These are phyloP conservation scores for Cladosporium sp. DNA, from an alignment of 2,329 filamentous ascomycete genomes.

Conservation along the genomic window DNA sequence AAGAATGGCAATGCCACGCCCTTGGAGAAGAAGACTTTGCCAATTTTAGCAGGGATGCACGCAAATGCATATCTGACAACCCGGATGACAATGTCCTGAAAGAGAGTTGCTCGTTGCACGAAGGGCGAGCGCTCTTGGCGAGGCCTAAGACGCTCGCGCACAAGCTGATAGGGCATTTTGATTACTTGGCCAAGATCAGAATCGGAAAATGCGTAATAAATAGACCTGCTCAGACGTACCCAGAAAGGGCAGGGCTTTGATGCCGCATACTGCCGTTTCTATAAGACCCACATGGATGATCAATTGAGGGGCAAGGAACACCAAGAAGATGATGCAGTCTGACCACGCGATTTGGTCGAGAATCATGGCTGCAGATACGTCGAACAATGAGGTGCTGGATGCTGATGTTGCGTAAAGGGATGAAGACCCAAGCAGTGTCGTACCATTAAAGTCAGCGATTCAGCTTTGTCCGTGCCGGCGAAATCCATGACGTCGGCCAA, in stretches of 20 bases:
- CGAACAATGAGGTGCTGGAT: background rate
- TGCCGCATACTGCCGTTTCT: constrained; percentile 56
- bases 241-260: constrained; percentile 69
- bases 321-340: constrained; percentile 71
- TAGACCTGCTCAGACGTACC: constrained; percentile 46
- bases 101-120: constrained; percentile 66
- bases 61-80: constrained; percentile 78
- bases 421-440: background rate
- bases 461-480: constrained; percentile 9
- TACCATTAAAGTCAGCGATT: constrained; percentile 11
- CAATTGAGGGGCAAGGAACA: constrained; percentile 71
- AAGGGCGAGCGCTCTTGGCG: constrained; percentile 57
- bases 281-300: constrained; percentile 66
- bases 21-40: constrained; percentile 76
- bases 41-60: constrained; percentile 66
- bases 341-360: constrained; percentile 71
- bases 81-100: constrained; percentile 75
- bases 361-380: constrained; percentile 59
- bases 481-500: constrained; percentile 17
- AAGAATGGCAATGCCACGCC: constrained; percentile 71
- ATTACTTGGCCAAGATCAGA: constrained; percentile 47
- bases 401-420: background rate
- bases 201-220: background rate
- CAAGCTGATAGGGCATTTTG: constrained; percentile 58
- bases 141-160: constrained; percentile 56